A percentile compares a stretch with the other conserved stretches of the same genome.
phyloP scores from a whole-genome alignment of 306 rosid species.

The Inga laurina region DNA sequence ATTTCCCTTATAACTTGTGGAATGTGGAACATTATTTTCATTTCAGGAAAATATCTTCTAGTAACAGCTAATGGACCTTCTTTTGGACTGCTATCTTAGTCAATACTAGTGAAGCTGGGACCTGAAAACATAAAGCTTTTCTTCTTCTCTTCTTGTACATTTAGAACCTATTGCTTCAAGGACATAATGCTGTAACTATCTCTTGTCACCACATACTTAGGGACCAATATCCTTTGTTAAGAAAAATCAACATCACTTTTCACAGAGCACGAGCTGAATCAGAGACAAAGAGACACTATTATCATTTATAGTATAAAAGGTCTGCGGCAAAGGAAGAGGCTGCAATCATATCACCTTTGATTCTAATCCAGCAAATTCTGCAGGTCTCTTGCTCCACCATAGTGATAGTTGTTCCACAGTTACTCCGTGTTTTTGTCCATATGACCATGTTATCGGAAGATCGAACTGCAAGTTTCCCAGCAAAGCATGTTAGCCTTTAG shows the following conservation, averaged over 20 bases:
- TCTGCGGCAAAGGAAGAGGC: slow-evolving; percentile 18
- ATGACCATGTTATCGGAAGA: slow-evolving; percentile 88
- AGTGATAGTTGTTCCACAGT: slow-evolving; percentile 73
- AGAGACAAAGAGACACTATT: slow-evolving; percentile 1
- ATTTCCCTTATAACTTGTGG: neutral
- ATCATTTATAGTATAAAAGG: slow-evolving; percentile 8
- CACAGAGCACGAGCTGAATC: neutral
- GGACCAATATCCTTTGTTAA: neutral
- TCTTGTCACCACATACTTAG: neutral
- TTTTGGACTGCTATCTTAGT: neutral
- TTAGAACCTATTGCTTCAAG: neutral
- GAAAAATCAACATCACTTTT: neutral
- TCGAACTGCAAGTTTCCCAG: slow-evolving; percentile 60
- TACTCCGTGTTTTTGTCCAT: slow-evolving; percentile 74
- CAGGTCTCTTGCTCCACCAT: slow-evolving; percentile 97
- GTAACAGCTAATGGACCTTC: slow-evolving; percentile 15
- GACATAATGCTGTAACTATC: slow-evolving; percentile 1
- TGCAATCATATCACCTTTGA: slow-evolving; percentile 57
- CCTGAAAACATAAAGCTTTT: neutral
- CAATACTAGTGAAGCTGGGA: neutral
- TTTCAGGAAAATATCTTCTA: neutral
- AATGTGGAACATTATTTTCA: neutral
- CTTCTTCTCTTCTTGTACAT: neutral
- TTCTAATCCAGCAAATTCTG: slow-evolving; percentile 70
- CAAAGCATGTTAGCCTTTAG: slow-evolving; percentile 22